phyloP scores from a whole-genome alignment of 352 stramenopile species.

The Phytophthora quininea region DNA sequence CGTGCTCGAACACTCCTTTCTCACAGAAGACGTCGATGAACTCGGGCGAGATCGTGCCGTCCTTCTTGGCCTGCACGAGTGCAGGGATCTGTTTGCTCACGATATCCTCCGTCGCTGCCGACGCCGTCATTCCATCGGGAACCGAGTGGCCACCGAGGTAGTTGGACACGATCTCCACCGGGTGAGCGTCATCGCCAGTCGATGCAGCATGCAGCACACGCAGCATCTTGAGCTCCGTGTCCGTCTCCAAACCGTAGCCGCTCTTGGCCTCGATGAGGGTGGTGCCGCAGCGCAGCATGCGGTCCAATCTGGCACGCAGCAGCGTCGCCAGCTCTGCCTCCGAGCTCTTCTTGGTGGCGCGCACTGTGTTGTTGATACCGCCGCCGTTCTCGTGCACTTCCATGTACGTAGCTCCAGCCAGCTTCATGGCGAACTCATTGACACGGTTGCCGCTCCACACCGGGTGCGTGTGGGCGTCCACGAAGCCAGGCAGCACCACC shows the following conservation, averaged over 20 bases:
- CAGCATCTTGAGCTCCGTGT: constrained; percentile 88
- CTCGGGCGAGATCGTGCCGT: constrained; percentile 76
- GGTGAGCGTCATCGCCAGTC: constrained; percentile 46
- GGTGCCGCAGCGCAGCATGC: constrained; percentile 77
- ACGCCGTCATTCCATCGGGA: constrained; percentile 70
- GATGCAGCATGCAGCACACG: constrained; percentile 63
- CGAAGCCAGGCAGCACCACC: constrained; percentile 78
- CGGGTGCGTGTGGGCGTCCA: constrained; percentile 85
- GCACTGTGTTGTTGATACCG: constrained; percentile 83
- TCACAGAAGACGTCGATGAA: constrained; percentile 90
- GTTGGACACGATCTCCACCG: constrained; percentile 82
- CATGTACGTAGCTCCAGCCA: constrained; percentile 87
- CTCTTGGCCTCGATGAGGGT: constrained; percentile 86
- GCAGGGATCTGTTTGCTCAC: constrained; percentile 78
- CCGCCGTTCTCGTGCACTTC: constrained; percentile 78
- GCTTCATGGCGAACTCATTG: constrained; percentile 89
- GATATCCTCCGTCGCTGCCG: constrained; percentile 71
- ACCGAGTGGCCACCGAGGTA: constrained; percentile 82
- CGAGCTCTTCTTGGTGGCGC: constrained; percentile 67
- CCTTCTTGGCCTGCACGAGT: constrained; percentile 65
- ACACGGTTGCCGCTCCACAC: constrained; percentile 87
- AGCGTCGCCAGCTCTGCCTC: constrained; percentile 62
- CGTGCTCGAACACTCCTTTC: constrained; percentile 84
- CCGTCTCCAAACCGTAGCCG: constrained; percentile 82
- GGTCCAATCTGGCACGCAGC: constrained; percentile 62